Conservation (phyloP, 805 yeast genomes). For the Metschnikowia aberdeeniae region DNA sequence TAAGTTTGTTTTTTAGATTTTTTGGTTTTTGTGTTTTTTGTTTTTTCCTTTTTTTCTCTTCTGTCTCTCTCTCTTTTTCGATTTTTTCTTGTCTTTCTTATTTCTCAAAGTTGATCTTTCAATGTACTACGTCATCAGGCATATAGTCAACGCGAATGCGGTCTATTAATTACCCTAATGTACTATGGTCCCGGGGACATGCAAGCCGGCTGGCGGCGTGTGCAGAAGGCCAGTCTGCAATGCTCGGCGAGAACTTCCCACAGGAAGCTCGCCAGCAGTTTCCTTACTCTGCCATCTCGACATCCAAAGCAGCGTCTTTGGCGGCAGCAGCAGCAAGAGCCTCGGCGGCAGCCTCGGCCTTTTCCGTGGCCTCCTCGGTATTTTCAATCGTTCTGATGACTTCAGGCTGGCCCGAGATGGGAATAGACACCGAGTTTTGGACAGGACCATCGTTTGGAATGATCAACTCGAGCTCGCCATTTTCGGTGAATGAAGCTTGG, state of each 20-base stretch:
- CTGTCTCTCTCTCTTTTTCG: not conserved
- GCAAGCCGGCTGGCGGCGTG: constrained; percentile 10
- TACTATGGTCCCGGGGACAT: constrained; percentile 11
- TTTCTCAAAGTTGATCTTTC: not conserved
- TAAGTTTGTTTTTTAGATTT: constrained; percentile 1
- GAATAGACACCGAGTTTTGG: constrained; percentile 24
- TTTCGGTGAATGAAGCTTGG: constrained; percentile 33
- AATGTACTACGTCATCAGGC: constrained; percentile 2
- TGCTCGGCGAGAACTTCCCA: not conserved
- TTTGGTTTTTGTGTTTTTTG: not conserved
- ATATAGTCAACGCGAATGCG: constrained; percentile 8
- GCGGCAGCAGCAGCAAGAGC: constrained; percentile 14
- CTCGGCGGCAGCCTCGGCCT: constrained; percentile 12
- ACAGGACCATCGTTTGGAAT: constrained; percentile 33
- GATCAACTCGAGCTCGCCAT: constrained; percentile 40
- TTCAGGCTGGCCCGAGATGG: constrained; percentile 20
- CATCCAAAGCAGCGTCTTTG: constrained; percentile 18
- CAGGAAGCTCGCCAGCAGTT: not conserved
- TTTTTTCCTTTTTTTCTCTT: constrained; percentile 2
- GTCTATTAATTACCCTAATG: constrained; percentile 16
- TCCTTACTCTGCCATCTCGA: constrained; percentile 17
- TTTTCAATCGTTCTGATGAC: constrained; percentile 1
- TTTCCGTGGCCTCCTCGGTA: constrained; percentile 11
- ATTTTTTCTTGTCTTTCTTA: not conserved
- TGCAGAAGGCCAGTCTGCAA: not conserved